Evolutionary conservation across 805 yeast species (phyloP).

Genomic region (Komagataella pseudopastoris): DNA sequence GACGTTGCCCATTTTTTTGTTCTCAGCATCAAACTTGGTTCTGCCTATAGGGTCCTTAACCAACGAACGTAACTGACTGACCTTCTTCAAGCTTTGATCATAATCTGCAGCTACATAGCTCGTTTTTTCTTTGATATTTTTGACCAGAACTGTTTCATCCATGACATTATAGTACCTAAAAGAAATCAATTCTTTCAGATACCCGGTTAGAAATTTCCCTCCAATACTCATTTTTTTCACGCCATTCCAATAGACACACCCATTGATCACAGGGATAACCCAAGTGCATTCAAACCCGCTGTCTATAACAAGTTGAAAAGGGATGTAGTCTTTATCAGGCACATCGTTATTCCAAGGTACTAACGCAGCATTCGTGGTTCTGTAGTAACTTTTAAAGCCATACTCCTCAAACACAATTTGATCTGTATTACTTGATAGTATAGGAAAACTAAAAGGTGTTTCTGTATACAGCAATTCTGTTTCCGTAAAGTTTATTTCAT

Average conservation of each 20-base stretch:
- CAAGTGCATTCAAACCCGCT: constrained; percentile 83
- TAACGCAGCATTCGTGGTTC: constrained; percentile 48
- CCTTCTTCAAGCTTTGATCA: constrained; percentile 12
- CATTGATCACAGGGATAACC: constrained; percentile 74
- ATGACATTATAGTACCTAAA: constrained; percentile 87
- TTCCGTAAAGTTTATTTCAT: constrained; percentile 30
- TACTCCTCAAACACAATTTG: constrained; percentile 92
- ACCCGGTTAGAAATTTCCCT: constrained; percentile 75
- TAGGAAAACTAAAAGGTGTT: constrained; percentile 70
- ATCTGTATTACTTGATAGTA: constrained; percentile 71
- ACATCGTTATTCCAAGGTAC: constrained; percentile 43
- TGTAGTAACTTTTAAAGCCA: constrained; percentile 57
- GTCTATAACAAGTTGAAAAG: constrained; percentile 73
- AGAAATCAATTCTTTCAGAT: constrained; percentile 71
- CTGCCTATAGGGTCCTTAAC: neutral
- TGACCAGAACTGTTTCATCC: constrained; percentile 78
- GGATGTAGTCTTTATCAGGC: constrained; percentile 18
- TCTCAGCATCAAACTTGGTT: constrained; percentile 1
- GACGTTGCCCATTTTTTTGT: constrained; percentile 14
- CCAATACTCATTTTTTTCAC: constrained; percentile 73
- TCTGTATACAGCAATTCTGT: constrained; percentile 64
- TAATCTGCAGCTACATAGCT: constrained; percentile 58
- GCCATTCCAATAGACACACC: constrained; percentile 64
- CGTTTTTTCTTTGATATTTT: constrained; percentile 72
- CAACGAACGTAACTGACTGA: constrained; percentile 11